Evolutionary conservation across 75 land plant species (phyloP), one percentile per base, ranked within the genome.

Genomic region (Gnetum montanum): DNA sequence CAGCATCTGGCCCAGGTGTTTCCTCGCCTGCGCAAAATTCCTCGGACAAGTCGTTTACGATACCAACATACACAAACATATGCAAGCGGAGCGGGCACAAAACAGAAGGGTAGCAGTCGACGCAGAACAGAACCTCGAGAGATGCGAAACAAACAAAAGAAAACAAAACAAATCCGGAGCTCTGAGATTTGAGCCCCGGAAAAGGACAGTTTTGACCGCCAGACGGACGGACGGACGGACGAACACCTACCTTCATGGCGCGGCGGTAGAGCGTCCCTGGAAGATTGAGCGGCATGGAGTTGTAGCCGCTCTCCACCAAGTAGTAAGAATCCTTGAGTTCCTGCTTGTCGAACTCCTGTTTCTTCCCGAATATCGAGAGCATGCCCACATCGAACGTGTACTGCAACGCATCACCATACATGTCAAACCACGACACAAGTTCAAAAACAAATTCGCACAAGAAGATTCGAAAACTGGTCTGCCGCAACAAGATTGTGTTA

Each of bases 281-380:
- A 7, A 86, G 66, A 26, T 90, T 81, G 25, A 90, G 74, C 2
- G 96, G 87, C 84, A 90, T 84, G 6, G 87, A 90, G 40, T 90
- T 90, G 70, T 90, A 90, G 0, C 91, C 96, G 41, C 73, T 75
- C 61, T 90, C 96, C 11, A 90, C 76, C 16, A 65, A 61, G 75
- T 76, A 64, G 60, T 90, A 90, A 34, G 79, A 71, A 37, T 80
- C 49, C 63, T 74, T 79, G 26, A 90, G 70, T 15, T 86, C 87
- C 22, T 82, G 84, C 33, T 73, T 67, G 77, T 80, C 73, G 5
- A 63, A 29, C 1, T 31, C 15, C 41, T 70, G 75, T 3, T 41
- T 37, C 5, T 6, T 4, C 4, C 92, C 91, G 34, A 82, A 80
- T 51, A 86, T 86, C 3, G 83, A 72, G 0, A 74, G 68, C 3